These are phyloP conservation scores for Panicum hallii DNA, from an alignment of 202 grass and related monocot species.

Conservation along the genomic window DNA sequence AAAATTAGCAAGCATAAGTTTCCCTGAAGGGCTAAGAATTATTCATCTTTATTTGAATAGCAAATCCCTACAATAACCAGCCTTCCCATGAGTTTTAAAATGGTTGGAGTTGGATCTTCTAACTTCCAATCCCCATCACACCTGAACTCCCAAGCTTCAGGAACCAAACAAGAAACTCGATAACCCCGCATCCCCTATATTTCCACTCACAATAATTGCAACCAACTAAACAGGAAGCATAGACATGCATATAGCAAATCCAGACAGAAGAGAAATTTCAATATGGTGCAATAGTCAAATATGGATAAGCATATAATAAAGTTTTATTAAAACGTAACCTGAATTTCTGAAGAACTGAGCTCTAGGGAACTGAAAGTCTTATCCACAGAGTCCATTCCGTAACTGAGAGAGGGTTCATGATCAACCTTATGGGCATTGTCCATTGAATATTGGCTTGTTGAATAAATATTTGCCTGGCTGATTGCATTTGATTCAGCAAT, in stretches of 20 bases:
- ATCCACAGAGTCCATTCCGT: constrained; percentile 32
- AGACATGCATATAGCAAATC: neutral
- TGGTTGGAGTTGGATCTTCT: neutral
- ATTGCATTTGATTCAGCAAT: constrained; percentile 38
- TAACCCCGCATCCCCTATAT: neutral
- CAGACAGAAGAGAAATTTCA: neutral
- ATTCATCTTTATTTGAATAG: neutral
- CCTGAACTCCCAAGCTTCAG: neutral
- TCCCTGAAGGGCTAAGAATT: neutral
- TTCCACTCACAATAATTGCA: neutral
- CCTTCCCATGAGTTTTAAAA: neutral
- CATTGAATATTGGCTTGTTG: constrained; percentile 26
- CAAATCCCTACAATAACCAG: neutral
- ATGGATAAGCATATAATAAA: neutral
- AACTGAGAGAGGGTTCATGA: constrained; percentile 10
- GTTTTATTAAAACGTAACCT: constrained; percentile 41
- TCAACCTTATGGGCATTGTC: constrained; percentile 28
- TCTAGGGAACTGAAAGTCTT: constrained; percentile 31
- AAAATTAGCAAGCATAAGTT: neutral
- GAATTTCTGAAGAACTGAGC: constrained; percentile 41
- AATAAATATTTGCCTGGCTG: constrained; percentile 26
- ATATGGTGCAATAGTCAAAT: neutral
- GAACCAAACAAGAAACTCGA: neutral
- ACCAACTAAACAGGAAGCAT: neutral
- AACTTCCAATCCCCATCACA: neutral